These are phyloP conservation scores for Aspergillus heteromorphus DNA, from an alignment of 495 filamentous ascomycete genomes.

Conservation along the genomic window DNA sequence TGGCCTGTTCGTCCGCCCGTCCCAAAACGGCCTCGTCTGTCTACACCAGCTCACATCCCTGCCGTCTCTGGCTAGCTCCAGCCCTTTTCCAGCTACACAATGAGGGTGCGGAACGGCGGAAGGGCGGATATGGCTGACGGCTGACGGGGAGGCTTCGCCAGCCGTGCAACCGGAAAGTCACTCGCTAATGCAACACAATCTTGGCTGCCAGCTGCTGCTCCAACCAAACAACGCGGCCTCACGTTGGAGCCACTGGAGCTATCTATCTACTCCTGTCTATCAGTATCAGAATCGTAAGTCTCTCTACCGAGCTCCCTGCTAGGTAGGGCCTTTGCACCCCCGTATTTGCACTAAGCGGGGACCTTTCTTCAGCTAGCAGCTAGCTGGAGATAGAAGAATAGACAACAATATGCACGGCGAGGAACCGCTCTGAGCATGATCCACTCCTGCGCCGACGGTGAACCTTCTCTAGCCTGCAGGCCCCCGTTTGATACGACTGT, in stretches of 20 bases:
- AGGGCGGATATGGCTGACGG: neutral
- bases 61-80: neutral
- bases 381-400: too few species aligned
- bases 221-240: neutral
- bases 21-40: too few species aligned
- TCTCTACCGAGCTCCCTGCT: too few species aligned
- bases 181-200: neutral
- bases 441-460: neutral
- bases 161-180: neutral
- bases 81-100: neutral
- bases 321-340: too few species aligned
- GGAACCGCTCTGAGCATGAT: neutral
- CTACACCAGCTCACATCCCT: neutral
- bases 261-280: too few species aligned
- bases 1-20: neutral
- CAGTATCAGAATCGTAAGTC: too few species aligned
- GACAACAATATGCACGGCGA: neutral
- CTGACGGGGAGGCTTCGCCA: neutral
- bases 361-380: neutral
- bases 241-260: too few species aligned
- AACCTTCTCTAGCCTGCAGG: neutral
- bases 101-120: neutral
- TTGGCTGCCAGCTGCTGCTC: neutral
- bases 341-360: neutral
- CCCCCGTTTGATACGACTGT: neutral